Conservation (phyloP, 2,329 filamentous ascomycete genomes). For the Shiraia bambusicola region DNA sequence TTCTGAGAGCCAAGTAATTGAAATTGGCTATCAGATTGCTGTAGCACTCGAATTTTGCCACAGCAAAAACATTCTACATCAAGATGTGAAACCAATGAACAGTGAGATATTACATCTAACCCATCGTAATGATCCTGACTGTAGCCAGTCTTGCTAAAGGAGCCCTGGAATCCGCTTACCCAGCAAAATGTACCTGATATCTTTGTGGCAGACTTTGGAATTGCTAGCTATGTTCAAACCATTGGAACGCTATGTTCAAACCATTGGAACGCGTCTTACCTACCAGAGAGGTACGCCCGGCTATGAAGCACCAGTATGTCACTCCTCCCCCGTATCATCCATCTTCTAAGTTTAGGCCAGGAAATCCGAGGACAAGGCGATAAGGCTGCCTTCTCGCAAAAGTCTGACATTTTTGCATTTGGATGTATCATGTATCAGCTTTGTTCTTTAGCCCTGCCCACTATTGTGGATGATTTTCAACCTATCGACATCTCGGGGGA, state of each 20-base stretch:
- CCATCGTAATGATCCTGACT: not conserved
- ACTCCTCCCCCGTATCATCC: no score
- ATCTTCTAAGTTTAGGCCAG: not conserved
- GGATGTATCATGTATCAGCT: constrained; percentile 15
- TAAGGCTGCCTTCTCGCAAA: constrained; percentile 14
- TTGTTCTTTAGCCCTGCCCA: constrained; percentile 7
- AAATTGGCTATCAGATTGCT: constrained; percentile 16
- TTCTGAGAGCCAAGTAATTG: constrained; percentile 14
- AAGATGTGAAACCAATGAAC: constrained; percentile 20
- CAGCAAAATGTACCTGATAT: constrained; percentile 11
- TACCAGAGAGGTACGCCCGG: constrained; percentile 10
- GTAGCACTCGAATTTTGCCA: constrained; percentile 16
- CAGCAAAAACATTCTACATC: constrained; percentile 13
- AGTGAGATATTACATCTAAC: not conserved
- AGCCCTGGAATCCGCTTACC: constrained; percentile 9
- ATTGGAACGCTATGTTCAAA: constrained; percentile 11
- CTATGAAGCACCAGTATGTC: constrained; percentile 13
- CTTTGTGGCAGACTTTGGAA: constrained; percentile 16
- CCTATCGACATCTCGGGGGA: constrained; percentile 5
- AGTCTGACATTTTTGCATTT: constrained; percentile 19
- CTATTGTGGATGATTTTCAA: constrained; percentile 6
- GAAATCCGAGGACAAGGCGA: constrained; percentile 9
- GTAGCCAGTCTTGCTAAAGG: constrained; percentile 3
- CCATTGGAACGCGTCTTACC: constrained; percentile 9
- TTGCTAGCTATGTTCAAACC: constrained; percentile 10